phyloP scores from a whole-genome alignment of 495 filamentous ascomycete genomes.

The Glonium stellatum region DNA sequence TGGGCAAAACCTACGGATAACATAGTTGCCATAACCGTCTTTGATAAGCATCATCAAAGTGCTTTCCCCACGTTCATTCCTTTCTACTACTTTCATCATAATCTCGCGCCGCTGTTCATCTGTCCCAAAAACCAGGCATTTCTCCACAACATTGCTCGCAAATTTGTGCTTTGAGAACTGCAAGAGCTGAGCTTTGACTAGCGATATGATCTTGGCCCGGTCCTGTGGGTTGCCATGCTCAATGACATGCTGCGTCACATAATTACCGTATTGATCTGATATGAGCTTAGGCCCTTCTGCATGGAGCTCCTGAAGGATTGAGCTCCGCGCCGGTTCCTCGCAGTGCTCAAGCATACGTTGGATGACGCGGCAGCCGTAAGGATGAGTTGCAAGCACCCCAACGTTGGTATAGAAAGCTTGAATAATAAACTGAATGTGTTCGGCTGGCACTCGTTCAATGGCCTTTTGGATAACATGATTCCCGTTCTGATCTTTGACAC shows the following conservation, averaged over 20 bases:
- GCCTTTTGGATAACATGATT: constrained; percentile 97
- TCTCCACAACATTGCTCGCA: constrained; percentile 96
- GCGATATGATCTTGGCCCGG: constrained; percentile 60
- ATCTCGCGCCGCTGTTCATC: constrained; percentile 65
- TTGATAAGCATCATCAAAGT: constrained; percentile 71
- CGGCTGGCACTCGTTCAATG: constrained; percentile 74
- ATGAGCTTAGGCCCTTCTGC: constrained; percentile 63
- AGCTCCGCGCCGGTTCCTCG: constrained; percentile 58
- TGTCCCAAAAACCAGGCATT: constrained; percentile 72
- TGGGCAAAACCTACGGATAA: constrained; percentile 65
- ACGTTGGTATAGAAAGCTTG: constrained; percentile 76
- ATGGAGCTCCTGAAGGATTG: constrained; percentile 74
- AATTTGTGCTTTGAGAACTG: constrained; percentile 87
- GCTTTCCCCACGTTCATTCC: constrained; percentile 57
- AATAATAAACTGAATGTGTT: constrained; percentile 85
- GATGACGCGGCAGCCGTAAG: constrained; percentile 88
- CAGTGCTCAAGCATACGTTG: constrained; percentile 89
- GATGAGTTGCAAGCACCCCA: constrained; percentile 67
- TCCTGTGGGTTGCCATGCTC: constrained; percentile 73
- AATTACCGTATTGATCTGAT: constrained; percentile 90
- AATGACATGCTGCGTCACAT: constrained; percentile 93
- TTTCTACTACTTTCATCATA: constrained; percentile 54
- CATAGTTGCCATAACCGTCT: constrained; percentile 93
- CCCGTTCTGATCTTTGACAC: constrained; percentile 85
- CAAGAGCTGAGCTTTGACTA: constrained; percentile 67